Percentiles rank a stretch among this genome's conserved stretches.
Evolutionary conservation across 139 green algal genomes (phyloP).

Genomic region (Nannochloris sp.): DNA sequence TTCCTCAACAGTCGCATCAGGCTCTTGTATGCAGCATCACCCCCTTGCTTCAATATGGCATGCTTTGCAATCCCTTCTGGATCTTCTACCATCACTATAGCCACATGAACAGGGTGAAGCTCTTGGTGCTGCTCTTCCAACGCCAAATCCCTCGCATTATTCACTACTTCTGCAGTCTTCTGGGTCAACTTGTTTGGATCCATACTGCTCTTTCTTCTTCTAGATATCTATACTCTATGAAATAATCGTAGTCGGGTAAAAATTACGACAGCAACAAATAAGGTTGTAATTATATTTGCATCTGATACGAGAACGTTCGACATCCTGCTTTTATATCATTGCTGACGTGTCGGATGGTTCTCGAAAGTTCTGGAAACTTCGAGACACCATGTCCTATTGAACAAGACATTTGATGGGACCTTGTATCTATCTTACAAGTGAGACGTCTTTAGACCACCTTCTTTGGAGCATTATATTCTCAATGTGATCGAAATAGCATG

Average conservation of each 20-base stretch:
- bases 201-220: constrained; percentile 14
- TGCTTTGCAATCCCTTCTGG: constrained; percentile 36
- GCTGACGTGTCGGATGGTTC: not conserved
- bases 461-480: too few species aligned
- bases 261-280: not conserved
- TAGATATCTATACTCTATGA: not conserved
- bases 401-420: not conserved
- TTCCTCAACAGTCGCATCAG: constrained; percentile 41
- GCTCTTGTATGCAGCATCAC: constrained; percentile 35
- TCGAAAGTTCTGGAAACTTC: not conserved
- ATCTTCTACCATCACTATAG: constrained; percentile 61
- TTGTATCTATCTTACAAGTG: too few species aligned
- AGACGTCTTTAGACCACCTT: too few species aligned
- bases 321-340: not conserved
- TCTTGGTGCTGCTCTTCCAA: constrained; percentile 44
- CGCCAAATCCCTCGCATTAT: constrained; percentile 38
- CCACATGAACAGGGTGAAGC: constrained; percentile 57
- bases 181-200: constrained; percentile 52
- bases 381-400: not conserved
- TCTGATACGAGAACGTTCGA: not conserved
- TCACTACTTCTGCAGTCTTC: constrained; percentile 38
- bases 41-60: constrained; percentile 12
- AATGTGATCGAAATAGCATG: too few species aligned
- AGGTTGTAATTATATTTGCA: not conserved
- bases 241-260: not conserved